Conservation (phyloP, 2,329 filamentous ascomycete species). For the Xylaria sp. region DNA sequence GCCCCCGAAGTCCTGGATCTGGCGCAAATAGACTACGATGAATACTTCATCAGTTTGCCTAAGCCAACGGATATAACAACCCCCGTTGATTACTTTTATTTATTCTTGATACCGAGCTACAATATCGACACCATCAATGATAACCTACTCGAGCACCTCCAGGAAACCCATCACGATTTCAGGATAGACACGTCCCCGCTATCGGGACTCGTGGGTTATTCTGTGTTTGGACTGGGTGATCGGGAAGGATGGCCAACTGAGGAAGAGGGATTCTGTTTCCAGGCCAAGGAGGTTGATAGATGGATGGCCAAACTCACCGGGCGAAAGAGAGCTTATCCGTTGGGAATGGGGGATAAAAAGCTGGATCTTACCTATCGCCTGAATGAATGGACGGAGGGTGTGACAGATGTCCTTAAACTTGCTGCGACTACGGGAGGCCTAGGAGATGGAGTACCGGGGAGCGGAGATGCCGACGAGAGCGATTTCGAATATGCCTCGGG, state of each 20-base stretch:
- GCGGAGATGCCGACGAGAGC: conserved; percentile 85
- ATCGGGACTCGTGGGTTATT: conserved; percentile 81
- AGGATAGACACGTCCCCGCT: conserved; percentile 91
- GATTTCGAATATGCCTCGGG: conserved; percentile 77
- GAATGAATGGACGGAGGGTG: conserved; percentile 79
- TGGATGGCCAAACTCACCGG: conserved; percentile 97
- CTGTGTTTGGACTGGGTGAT: conserved; percentile 94
- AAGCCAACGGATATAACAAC: conserved; percentile 60
- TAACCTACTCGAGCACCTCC: conserved; percentile 84
- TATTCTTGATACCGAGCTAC: conserved; percentile 88
- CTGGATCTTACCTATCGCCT: conserved; percentile 73
- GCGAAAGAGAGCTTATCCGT: conserved; percentile 84
- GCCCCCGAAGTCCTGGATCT: conserved; percentile 78
- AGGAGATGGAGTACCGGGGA: conserved; percentile 76
- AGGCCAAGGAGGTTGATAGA: conserved; percentile 88
- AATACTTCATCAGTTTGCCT: conserved; percentile 85
- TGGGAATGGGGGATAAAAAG: conserved; percentile 89
- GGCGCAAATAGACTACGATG: conserved; percentile 89
- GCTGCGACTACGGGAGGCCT: conserved; percentile 68
- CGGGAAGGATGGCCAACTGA: conserved; percentile 92
- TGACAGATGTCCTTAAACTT: conserved; percentile 75
- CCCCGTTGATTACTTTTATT: conserved; percentile 76
- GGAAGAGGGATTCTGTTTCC: conserved; percentile 89
- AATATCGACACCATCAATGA: conserved; percentile 94
- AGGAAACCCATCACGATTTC: conserved; percentile 96